Base-by-base conservation (phyloP, 2,329 filamentous ascomycete genomes). In the Apiospora kogelbergensis region DNA sequence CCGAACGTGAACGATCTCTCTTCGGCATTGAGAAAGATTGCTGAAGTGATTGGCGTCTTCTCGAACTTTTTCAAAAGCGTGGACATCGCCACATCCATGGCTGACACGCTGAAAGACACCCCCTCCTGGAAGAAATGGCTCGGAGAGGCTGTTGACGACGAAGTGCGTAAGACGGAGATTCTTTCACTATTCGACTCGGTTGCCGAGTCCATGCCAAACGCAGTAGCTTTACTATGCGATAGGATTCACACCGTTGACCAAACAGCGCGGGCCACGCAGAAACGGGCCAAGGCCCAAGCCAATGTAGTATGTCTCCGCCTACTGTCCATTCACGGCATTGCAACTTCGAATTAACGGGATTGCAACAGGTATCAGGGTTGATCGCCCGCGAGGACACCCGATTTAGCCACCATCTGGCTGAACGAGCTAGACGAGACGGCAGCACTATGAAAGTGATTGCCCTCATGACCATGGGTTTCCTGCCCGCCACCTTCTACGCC, bases 401-500 rank as follows among this genome's bases (percentile, higher is more conserved):
- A 30, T 17, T 65, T 11, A 17, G 64, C 17, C 68, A 70, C 6
- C n/a, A 46, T 2, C 63, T 74, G 41, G 72, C 74, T 2, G 69
- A 68, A 7, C 73, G 73, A n/a, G 68, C 74, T 1, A 78, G 75
- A 67, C 70, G 74, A 41, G 79, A 80, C 65, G 79, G 77, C 67
- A 73, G 75, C 1, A 76, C 77, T 9, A 81, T 83, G 79, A 78
- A 79, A 63, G 78, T 77, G 3, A 78, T 83, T 20, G 78, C 81
- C 0, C 72, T 81, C 2, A 74, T 83, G 68, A 82, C 80, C 45
- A 80, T 82, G 72, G 69, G 78, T 2, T 83, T 82, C 69, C 77
- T 82, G 1, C 81, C 81, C 2, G 80, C 77, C 0, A 81, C 80
- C 15, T 82, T 82, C 70, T 76, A 82, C 70, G 78, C 81, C 10